Evolutionary conservation across 305 asterid genomes (phyloP).

Genomic region (Fraxinus sp.): DNA sequence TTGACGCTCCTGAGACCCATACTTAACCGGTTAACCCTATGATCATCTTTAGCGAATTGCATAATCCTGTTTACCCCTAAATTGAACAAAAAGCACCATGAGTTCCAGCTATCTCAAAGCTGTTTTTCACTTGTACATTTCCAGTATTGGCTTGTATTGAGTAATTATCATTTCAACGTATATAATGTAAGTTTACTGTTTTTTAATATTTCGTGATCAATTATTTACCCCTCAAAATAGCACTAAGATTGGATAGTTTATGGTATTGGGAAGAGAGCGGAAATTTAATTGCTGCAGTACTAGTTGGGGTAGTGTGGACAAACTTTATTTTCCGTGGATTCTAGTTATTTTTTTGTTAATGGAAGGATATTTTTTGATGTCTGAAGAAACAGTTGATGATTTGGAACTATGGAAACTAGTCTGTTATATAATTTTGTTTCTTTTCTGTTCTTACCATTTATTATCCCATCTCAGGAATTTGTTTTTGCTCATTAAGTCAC

Average conservation of each 20-base stretch:
- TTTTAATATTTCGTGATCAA: not conserved
- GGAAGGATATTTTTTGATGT: not conserved
- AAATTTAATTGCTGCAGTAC: not conserved
- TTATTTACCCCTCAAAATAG: not conserved
- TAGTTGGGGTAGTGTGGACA: not conserved
- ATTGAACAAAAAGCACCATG: not conserved
- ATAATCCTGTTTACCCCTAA: not conserved
- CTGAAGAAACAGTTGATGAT: not conserved
- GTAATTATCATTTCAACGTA: not conserved
- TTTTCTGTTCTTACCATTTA: constrained; percentile 20
- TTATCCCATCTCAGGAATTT: constrained; percentile 36
- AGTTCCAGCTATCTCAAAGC: not conserved
- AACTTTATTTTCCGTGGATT: not conserved
- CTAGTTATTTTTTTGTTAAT: not conserved
- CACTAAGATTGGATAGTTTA: not conserved
- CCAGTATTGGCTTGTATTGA: not conserved
- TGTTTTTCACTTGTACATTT: not conserved
- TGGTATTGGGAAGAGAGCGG: not conserved
- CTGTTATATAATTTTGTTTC: constrained; percentile 2
- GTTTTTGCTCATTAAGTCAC: constrained; percentile 24
- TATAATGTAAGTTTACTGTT: not conserved
- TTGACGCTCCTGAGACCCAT: constrained; percentile 1
- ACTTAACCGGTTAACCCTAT: not conserved
- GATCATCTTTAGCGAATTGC: not conserved
- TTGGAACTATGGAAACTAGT: constrained; percentile 4